A percentile compares a stretch with the other conserved stretches of the same genome.
Conservation (phyloP, 2,329 filamentous ascomycete species). For the Cercospora brassicicola region DNA sequence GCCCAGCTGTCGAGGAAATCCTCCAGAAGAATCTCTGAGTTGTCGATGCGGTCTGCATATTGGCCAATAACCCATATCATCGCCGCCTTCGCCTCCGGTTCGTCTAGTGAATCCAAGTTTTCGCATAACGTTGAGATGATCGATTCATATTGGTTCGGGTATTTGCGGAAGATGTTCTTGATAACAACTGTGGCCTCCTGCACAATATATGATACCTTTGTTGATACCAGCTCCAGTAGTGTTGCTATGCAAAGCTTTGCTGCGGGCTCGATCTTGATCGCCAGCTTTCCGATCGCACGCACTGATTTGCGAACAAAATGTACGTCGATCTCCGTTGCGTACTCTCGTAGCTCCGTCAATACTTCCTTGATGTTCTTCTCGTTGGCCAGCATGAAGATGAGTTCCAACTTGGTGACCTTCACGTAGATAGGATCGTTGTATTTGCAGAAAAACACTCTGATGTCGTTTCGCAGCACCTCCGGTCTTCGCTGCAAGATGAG, state of each 20-base stretch:
- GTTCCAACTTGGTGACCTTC: conserved; percentile 96
- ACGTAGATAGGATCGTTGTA: conserved; percentile 99
- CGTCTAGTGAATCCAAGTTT: conserved; percentile 92
- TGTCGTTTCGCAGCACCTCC: conserved; percentile 92
- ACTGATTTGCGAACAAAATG: conserved; percentile 98
- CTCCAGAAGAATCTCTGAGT: conserved; percentile 88
- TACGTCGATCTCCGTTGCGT: conserved; percentile 97
- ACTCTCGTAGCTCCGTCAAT: conserved; percentile 86
- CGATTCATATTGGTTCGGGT: conserved; percentile 96
- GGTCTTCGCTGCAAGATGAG: conserved; percentile 90
- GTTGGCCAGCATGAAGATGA: conserved; percentile 98
- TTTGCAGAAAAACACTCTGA: conserved; percentile 99
- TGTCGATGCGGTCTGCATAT: conserved; percentile 96
- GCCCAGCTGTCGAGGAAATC: conserved; percentile 93
- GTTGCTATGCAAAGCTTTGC: conserved; percentile 89
- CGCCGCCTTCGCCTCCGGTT: conserved; percentile 95
- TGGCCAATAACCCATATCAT: conserved; percentile 99
- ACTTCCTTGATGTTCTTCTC: conserved; percentile 96
- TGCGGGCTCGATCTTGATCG: conserved; percentile 97
- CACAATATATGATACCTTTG: conserved; percentile 98
- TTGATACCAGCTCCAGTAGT: conserved; percentile 86
- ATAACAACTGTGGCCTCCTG: conserved; percentile 99
- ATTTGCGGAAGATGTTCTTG: conserved; percentile 98
- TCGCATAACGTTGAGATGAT: conserved; percentile 96
- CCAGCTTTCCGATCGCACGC: conserved; percentile 92